Base-by-base conservation (phyloP, 331 rosid genomes). In the Malus hybrid region DNA sequence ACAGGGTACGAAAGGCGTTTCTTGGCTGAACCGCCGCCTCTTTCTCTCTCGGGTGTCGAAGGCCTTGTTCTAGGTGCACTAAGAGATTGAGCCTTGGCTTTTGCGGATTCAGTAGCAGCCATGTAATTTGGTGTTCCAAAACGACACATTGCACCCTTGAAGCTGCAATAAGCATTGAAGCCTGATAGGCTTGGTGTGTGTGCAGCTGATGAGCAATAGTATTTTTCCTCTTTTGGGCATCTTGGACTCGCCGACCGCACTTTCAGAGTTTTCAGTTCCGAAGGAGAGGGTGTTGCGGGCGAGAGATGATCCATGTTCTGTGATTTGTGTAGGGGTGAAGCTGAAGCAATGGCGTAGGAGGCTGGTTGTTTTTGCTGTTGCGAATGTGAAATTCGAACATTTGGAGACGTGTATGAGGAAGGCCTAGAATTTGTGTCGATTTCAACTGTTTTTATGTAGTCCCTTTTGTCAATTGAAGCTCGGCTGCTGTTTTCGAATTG, bases 51-150 rank as follows among this genome's bases (percentile, higher is more conserved):
- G 2, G 80, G 84, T 22, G 84, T 75, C 15, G 84, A 55, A 16
- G 80, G 80, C 18, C 77, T 75, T 5, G 63, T 74, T 68, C 73
- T 56, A 0, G 77, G 74, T 6, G 77, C 28, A 8, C 74, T 75
- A 1, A 70, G 72, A 42, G 77, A 67, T 10, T 77, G 77, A 33
- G 77, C 69, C 73, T 78, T 69, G 1, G 84, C 80, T 77, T 70
- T 80, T 42, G 84, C 72, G 13, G 84, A 75, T 62, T 80, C 77
- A 8, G 84, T 80, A 6, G 80, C 74, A 11, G 74, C 78, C 84
- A 80, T 80, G 73, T 80, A 80, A 42, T 76, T 76, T 5, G 84
- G 84, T 27, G 64, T 65, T 46, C 32, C 73, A 12, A 50, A 50
- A 60, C 73, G 65, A 9, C 76, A 78, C 71, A 24, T 78, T 12